These are phyloP conservation scores for Teratosphaeria epicoccoides DNA, from an alignment of 2,329 filamentous ascomycete genomes.

Conservation along the genomic window DNA sequence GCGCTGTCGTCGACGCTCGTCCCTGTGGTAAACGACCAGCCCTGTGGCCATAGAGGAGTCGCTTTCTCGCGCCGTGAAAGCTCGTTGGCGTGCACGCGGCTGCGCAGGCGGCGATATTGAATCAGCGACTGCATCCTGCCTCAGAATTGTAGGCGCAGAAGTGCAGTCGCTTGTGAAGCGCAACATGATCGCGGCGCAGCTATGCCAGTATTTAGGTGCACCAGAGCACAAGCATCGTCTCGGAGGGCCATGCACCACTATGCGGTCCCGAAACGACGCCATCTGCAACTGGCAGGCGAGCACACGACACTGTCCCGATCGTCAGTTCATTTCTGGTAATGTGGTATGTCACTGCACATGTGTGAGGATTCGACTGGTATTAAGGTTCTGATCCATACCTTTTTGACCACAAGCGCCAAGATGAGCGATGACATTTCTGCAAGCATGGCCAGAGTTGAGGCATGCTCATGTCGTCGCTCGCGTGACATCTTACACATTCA, in stretches of 20 bases:
- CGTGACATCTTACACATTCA: too few relatives aligned
- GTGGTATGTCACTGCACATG: background rate
- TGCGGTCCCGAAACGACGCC: background rate
- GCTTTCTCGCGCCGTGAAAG: background rate
- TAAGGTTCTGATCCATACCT: background rate
- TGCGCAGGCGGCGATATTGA: background rate
- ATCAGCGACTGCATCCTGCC: background rate
- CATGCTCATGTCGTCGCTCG: too few relatives aligned
- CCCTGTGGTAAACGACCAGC: background rate
- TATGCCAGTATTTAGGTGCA: background rate
- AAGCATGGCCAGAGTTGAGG: background rate
- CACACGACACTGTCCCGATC: background rate
- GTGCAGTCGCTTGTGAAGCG: background rate
- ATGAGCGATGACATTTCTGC: background rate
- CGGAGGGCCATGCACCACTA: background rate
- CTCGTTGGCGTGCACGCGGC: background rate
- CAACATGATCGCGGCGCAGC: background rate
- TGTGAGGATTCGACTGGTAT: background rate
- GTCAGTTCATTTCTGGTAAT: background rate
- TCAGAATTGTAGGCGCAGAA: background rate
- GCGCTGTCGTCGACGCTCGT: background rate
- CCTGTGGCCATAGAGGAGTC: background rate
- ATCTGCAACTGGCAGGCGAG: background rate
- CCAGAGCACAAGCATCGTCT: background rate
- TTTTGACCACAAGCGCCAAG: background rate